Evolutionary conservation across 2,329 filamentous ascomycete genomes (phyloP).

Genomic region (Fusarium humuli): DNA sequence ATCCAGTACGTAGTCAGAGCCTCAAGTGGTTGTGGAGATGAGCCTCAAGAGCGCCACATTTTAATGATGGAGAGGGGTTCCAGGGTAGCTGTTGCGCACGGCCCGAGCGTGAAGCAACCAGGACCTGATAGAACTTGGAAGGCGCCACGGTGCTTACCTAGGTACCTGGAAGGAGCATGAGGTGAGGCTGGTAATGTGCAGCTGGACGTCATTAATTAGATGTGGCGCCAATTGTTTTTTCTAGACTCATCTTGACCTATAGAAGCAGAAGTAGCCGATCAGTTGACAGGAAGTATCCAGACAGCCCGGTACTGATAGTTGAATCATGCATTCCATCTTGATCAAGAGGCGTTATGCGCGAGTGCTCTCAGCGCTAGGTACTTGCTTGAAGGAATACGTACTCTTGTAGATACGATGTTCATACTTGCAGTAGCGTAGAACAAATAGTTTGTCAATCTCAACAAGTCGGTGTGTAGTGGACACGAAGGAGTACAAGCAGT

Average conservation of each 20-base stretch:
- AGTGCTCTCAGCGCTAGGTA: background rate
- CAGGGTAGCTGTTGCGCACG: background rate
- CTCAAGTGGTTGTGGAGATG: slow-evolving; percentile 30
- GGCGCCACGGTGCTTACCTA: background rate
- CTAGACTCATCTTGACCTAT: background rate
- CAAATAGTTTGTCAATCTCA: background rate
- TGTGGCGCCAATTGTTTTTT: background rate
- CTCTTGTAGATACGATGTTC: background rate
- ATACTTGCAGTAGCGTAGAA: slow-evolving; percentile 6
- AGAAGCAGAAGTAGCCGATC: background rate
- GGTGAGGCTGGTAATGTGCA: background rate
- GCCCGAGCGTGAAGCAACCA: background rate
- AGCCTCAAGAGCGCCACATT: slow-evolving; percentile 38
- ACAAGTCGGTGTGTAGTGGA: slow-evolving; percentile 33
- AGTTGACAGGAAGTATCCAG: background rate
- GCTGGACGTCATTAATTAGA: background rate
- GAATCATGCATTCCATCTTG: background rate
- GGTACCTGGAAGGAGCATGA: slow-evolving; percentile 9
- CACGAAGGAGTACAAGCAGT: background rate
- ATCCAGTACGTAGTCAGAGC: slow-evolving; percentile 24
- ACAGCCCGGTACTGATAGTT: background rate
- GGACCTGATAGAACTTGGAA: background rate
- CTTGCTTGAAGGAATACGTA: background rate
- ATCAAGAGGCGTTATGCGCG: background rate
- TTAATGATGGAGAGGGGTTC: background rate